Conservation (phyloP, 208 protist species). For the Wallacemonas sp. region DNA sequence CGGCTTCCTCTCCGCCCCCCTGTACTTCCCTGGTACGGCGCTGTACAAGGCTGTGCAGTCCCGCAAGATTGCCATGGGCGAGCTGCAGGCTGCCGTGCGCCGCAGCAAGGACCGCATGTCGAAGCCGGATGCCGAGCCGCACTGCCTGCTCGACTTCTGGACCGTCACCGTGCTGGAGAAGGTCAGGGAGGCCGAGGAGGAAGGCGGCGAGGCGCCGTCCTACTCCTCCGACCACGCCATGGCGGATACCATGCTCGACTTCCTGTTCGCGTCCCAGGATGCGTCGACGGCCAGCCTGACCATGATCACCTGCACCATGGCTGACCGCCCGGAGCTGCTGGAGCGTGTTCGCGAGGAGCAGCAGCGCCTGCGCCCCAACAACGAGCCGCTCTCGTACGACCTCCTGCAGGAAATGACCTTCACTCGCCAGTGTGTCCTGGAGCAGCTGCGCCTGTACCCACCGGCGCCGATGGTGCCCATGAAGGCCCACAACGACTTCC, state of each 20-base stretch:
- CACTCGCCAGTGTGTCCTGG: constrained; percentile 85
- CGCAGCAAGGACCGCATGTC: constrained; percentile 78
- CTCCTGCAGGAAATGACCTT: constrained; percentile 89
- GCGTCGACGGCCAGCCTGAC: constrained; percentile 85
- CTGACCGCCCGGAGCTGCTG: constrained; percentile 88
- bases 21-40: constrained; percentile 91
- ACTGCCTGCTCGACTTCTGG: constrained; percentile 94
- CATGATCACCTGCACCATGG: constrained; percentile 87
- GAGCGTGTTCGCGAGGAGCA: constrained; percentile 89
- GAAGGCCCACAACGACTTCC: constrained; percentile 80
- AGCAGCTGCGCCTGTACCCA: constrained; percentile 77
- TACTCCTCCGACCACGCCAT: constrained; percentile 86
- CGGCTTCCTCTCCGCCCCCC: constrained; percentile 90
- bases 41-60: constrained; percentile 91
- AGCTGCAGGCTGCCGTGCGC: constrained; percentile 77
- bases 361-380: constrained; percentile 62
- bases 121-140: constrained; percentile 70
- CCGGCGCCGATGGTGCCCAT: constrained; percentile 84
- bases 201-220: constrained; percentile 61
- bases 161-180: constrained; percentile 72
- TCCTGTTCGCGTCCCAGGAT: constrained; percentile 94
- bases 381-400: constrained; percentile 84
- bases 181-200: constrained; percentile 69
- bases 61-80: constrained; percentile 82
- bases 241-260: constrained; percentile 91